Evolutionary conservation across 2,329 filamentous ascomycete species (phyloP), one percentile per base, ranked within the genome.

Genomic region (Fusarium verticillioides): DNA sequence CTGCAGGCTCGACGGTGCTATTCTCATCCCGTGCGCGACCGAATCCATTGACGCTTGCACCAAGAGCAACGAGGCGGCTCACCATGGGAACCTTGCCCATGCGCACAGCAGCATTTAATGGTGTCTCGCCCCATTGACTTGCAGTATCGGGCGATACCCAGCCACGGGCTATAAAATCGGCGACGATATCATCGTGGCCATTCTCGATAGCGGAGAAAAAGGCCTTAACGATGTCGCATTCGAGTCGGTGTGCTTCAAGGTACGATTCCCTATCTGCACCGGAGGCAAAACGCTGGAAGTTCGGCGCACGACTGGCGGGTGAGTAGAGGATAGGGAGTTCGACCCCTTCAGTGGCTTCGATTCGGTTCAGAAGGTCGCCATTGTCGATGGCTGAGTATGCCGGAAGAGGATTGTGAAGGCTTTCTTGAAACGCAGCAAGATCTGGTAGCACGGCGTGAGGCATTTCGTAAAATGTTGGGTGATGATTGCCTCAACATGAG

Each of bases 131-230:
- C 8, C 26, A 42, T 10, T 15, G 16, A 63, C 74, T 72, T 30
- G 79, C 77, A 7, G 80, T 78, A 74, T 84, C 82, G 9, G 83
- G 83, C 19, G 82, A 83, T 54, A 85, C 78, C 65, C 83, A 77
- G 9, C 83, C 83, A 9, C 61, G 67, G 8, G 68, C 23, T 53
- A 85, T 67, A 30, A 83, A 79, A n/a, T 72, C 59, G 19, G 72
- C 60, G 28, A 83, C 78, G 6, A 79, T 30, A 8, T 79, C 80
- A 58, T 76, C 73, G 47, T 81, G 73, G 1, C 74, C 76, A 43
- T 42, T 56, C 23, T 65, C 21, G 57, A 83, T 78, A 13, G 80
- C 77, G 21, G 43, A 13, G 67, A 78, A 82, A 70, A 83, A 81
- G 60, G 77, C 54, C 21, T 58, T 23, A 30, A 83, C 76, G 23